Conservation (phyloP, 2,329 filamentous ascomycete genomes). For the Orbilia brochopaga region DNA sequence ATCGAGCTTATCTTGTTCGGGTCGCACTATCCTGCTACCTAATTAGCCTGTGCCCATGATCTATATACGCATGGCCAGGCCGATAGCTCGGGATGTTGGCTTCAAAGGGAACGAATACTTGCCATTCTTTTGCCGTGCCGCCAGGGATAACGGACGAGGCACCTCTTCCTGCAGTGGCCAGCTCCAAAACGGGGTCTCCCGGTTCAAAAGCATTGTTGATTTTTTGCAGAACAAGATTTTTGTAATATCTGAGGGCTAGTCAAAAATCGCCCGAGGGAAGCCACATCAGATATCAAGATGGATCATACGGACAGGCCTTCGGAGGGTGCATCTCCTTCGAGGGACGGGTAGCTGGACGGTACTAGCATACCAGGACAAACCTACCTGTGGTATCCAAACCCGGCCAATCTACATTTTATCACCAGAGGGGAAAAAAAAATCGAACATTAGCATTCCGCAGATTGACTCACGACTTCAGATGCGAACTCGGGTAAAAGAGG, state of each 20-base stretch:
- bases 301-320: background rate
- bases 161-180: conserved; percentile 65
- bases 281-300: conserved; percentile 40
- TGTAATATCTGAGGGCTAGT: conserved; percentile 70
- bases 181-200: conserved; percentile 84
- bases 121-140: conserved; percentile 55
- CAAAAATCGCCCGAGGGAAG: conserved; percentile 59
- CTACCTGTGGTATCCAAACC: conserved; percentile 76
- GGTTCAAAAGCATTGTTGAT: conserved; percentile 91
- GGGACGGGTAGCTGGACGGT: background rate
- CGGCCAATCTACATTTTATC: conserved; percentile 62
- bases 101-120: conserved; percentile 53
- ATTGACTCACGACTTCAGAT: background rate
- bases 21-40: conserved; percentile 70
- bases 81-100: too few relatives aligned
- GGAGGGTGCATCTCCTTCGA: background rate
- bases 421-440: too few relatives aligned
- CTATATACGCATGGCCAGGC: background rate
- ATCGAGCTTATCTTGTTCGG: conserved; percentile 82
- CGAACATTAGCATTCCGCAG: conserved; percentile 6
- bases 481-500: background rate
- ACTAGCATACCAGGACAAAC: conserved; percentile 15
- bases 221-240: conserved; percentile 85
- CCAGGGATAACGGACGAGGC: conserved; percentile 33
- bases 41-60: background rate